A percentile compares a stretch with the other conserved stretches of the same genome.
Evolutionary conservation across 148 eudicot genomes (phyloP).

Genomic region (Chenopodium album): DNA sequence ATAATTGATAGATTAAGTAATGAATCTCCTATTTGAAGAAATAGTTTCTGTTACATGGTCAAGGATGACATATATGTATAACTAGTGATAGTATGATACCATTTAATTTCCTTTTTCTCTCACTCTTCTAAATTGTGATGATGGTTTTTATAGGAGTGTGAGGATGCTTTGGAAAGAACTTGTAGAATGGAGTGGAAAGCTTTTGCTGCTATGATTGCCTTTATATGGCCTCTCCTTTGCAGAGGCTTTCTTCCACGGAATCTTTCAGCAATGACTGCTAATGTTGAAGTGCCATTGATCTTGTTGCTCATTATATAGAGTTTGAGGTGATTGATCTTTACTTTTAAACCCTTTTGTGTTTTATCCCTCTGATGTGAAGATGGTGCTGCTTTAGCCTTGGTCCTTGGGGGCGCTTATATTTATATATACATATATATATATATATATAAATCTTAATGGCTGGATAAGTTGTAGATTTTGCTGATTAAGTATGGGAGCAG

Average conservation of each 20-base stretch:
- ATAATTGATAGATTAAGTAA: not conserved
- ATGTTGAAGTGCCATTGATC: slow-evolving; percentile 21
- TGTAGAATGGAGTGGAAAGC: slow-evolving; percentile 41
- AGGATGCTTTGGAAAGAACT: slow-evolving; percentile 23
- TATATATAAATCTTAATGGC: not conserved
- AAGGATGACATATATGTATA: not conserved
- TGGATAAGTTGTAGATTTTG: not conserved
- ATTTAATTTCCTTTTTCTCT: not conserved
- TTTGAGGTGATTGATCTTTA: slow-evolving; percentile 3
- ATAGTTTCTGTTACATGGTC: not conserved
- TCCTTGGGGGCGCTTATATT: slow-evolving; percentile 8
- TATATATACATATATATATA: slow-evolving; percentile 20
- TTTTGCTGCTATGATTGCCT: slow-evolving; percentile 46
- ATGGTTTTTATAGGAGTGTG: not conserved
- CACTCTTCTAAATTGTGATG: not conserved
- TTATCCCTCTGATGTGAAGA: not conserved
- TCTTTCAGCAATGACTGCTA: slow-evolving; percentile 21
- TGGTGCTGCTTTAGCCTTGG: slow-evolving; percentile 4
- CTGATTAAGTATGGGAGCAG: not conserved
- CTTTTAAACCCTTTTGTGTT: not conserved
- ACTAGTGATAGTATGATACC: not conserved
- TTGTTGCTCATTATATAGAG: slow-evolving; percentile 29
- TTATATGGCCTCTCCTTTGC: slow-evolving; percentile 58
- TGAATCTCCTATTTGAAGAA: not conserved
- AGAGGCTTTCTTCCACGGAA: slow-evolving; percentile 30